Evolutionary conservation across 2,329 filamentous ascomycete genomes (phyloP).

Genomic region (Zasmidium angulare): DNA sequence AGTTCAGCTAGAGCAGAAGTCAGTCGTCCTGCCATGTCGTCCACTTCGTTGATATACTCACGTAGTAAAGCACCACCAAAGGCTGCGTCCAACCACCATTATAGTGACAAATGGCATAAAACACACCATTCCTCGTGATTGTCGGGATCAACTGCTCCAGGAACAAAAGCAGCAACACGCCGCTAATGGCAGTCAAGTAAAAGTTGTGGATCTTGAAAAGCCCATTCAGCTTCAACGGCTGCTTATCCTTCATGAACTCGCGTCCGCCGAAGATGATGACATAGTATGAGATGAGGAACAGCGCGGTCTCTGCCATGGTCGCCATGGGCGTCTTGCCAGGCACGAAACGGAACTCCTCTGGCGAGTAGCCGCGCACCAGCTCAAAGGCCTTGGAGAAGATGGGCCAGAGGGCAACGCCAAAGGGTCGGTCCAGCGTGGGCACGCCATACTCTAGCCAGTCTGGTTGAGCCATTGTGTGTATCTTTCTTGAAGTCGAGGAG

Average conservation of each 20-base stretch:
- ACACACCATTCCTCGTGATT: slow-evolving; percentile 75
- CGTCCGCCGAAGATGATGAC: slow-evolving; percentile 88
- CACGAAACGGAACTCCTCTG: slow-evolving; percentile 81
- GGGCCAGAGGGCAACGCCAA: slow-evolving; percentile 89
- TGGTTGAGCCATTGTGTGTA: slow-evolving; percentile 46
- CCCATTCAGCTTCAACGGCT: slow-evolving; percentile 80
- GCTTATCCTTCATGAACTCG: slow-evolving; percentile 84
- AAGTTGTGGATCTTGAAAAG: slow-evolving; percentile 98
- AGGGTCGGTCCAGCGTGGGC: slow-evolving; percentile 86
- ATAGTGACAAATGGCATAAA: slow-evolving; percentile 79
- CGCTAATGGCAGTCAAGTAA: slow-evolving; percentile 83
- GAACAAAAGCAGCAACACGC: slow-evolving; percentile 76
- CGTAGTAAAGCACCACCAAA: slow-evolving; percentile 93
- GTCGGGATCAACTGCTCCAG: slow-evolving; percentile 88
- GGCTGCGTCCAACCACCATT: slow-evolving; percentile 91
- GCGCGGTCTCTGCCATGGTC: slow-evolving; percentile 77
- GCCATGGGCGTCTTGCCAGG: slow-evolving; percentile 84
- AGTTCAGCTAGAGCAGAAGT: slow-evolving; percentile 71
- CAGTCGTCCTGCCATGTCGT: background rate
- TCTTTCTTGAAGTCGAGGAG: background rate
- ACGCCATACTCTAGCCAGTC: slow-evolving; percentile 56
- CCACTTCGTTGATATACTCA: slow-evolving; percentile 51
- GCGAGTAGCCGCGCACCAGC: slow-evolving; percentile 73
- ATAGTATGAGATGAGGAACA: slow-evolving; percentile 87
- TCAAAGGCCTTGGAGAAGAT: slow-evolving; percentile 88